Evolutionary conservation across 371 early-diverging fungal genomes (phyloP).

Genomic region (Syncephalastrum contaminatum): DNA sequence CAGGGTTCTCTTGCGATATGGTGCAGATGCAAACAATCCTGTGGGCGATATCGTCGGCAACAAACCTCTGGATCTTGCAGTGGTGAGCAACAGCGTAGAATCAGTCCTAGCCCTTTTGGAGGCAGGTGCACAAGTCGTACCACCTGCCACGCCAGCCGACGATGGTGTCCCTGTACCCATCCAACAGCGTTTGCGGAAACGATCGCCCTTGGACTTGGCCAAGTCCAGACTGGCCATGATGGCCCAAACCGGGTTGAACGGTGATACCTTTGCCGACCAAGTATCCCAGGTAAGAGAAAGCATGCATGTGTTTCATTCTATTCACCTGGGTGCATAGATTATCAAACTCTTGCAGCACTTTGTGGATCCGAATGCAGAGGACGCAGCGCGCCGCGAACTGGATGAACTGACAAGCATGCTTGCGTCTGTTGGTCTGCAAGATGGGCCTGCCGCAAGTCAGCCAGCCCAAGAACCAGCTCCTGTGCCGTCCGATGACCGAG

Average conservation of each 20-base stretch:
- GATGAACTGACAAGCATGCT: conserved; percentile 26
- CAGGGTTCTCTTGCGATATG: conserved; percentile 27
- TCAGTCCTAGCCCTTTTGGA: conserved; percentile 41
- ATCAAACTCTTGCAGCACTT: conserved; percentile 39
- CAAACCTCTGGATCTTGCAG: conserved; percentile 45
- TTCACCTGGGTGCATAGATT: conserved; percentile 18
- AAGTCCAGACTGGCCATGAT: conserved; percentile 39
- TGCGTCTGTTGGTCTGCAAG: conserved; percentile 15
- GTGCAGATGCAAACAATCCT: conserved; percentile 48
- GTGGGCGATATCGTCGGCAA: conserved; percentile 50
- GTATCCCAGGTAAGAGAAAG: conserved; percentile 16
- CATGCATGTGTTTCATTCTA: neutral
- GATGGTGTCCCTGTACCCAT: conserved; percentile 15
- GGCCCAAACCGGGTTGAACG: conserved; percentile 5
- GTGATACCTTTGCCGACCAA: no score
- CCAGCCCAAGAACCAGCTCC: neutral
- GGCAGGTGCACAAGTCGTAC: conserved; percentile 25
- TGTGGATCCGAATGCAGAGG: conserved; percentile 4
- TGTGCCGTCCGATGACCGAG: neutral
- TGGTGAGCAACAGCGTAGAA: conserved; percentile 45
- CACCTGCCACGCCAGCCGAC: conserved; percentile 8
- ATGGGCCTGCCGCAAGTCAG: neutral
- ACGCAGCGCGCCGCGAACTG: conserved; percentile 11
- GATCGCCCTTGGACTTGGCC: conserved; percentile 19
- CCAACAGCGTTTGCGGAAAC: conserved; percentile 9